phyloP scores from a whole-genome alignment of 1,284 basidiomycete genomes.

The Naganishia sp. region DNA sequence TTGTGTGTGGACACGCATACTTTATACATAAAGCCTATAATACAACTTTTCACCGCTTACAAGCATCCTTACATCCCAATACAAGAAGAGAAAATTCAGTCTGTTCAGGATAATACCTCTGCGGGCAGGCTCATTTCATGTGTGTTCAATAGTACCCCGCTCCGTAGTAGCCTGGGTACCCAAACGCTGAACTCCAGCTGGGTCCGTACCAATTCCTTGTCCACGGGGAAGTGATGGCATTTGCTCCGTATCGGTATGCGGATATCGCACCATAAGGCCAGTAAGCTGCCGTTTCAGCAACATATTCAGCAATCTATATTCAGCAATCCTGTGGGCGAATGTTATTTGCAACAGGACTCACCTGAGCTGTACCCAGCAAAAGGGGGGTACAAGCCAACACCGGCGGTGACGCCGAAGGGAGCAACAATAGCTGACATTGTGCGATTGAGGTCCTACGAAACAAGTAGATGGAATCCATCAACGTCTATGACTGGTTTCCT shows the following conservation, averaged over 20 bases:
- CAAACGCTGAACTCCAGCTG: background rate
- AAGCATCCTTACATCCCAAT: too few species aligned
- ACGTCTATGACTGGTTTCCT: too few species aligned
- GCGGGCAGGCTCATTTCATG: background rate
- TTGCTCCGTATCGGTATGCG: conserved; percentile 3
- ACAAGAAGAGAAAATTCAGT: too few species aligned
- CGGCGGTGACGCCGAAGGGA: background rate
- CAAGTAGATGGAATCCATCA: background rate
- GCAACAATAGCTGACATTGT: conserved; percentile 9
- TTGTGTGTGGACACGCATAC: too few species aligned
- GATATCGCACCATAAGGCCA: conserved; percentile 10
- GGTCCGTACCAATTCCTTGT: conserved; percentile 1
- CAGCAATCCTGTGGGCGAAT: background rate
- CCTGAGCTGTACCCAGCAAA: background rate
- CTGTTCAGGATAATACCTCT: background rate
- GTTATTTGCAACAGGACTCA: background rate
- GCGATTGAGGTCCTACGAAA: background rate
- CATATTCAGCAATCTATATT: background rate
- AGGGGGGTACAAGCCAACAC: conserved; percentile 1
- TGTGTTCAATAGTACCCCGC: background rate
- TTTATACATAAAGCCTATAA: background rate
- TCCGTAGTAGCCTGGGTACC: background rate
- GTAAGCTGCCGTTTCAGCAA: background rate
- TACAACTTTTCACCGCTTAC: background rate
- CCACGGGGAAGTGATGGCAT: conserved; percentile 2